Conservation (phyloP, 2,329 filamentous ascomycete genomes). For the Sporothrix sp. region DNA sequence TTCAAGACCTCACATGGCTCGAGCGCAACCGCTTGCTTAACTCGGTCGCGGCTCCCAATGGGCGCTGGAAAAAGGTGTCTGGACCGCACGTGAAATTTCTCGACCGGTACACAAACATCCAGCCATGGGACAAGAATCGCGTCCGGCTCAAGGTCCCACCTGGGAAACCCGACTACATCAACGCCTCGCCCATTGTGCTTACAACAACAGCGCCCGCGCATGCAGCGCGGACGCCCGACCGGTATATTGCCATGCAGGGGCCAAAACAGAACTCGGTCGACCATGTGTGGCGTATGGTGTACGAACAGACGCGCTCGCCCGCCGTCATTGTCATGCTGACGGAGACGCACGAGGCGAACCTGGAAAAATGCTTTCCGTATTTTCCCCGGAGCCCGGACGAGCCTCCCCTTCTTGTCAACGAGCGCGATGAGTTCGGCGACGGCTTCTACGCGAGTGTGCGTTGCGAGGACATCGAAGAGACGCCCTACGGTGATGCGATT, state of each 20-base stretch:
- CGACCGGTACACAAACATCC: constrained; percentile 84
- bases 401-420: constrained; percentile 46
- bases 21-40: constrained; percentile 40
- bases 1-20: constrained; percentile 43
- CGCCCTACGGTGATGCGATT: constrained; percentile 45
- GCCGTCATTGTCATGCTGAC: constrained; percentile 93
- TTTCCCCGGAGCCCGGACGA: constrained; percentile 55
- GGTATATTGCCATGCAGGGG: constrained; percentile 90
- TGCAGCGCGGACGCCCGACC: constrained; percentile 28
- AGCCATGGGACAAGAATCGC: constrained; percentile 80
- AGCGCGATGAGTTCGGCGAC: constrained; percentile 54
- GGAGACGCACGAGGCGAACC: constrained; percentile 66
- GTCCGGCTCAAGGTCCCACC: constrained; percentile 70
- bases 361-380: constrained; percentile 83
- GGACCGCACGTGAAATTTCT: constrained; percentile 47
- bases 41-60: constrained; percentile 29
- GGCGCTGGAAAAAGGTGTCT: constrained; percentile 41
- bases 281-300: constrained; percentile 94
- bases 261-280: constrained; percentile 66
- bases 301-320: constrained; percentile 60
- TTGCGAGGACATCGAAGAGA: constrained; percentile 52
- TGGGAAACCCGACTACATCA: constrained; percentile 67
- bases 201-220: constrained; percentile 26
- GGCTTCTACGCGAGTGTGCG: constrained; percentile 59
- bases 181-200: constrained; percentile 63